Conservation (phyloP, 805 yeast species). For the Nakazawaea populi region DNA sequence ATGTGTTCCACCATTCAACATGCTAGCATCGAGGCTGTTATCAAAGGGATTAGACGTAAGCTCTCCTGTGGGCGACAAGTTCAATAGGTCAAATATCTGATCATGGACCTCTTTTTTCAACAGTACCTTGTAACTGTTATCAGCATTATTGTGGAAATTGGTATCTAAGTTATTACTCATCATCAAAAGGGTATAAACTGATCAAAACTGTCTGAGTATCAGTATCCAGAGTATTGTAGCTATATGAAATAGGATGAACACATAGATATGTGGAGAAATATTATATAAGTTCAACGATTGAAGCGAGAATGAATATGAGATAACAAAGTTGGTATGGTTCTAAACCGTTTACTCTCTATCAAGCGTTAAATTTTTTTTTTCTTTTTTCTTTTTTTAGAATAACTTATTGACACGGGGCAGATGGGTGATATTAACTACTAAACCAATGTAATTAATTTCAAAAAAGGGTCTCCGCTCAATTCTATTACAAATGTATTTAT, state of each 20-base stretch:
- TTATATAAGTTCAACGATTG: no score
- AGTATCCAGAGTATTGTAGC: neutral
- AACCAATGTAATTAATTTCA: neutral
- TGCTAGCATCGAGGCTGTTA: neutral
- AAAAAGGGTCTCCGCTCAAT: no score
- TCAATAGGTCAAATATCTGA: slow-evolving; percentile 3
- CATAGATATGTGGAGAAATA: neutral
- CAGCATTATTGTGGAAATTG: neutral
- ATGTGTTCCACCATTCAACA: neutral
- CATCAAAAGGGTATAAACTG: neutral
- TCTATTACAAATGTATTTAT: no score
- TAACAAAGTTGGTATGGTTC: no score
- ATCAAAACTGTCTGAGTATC: neutral
- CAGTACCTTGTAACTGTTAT: neutral
- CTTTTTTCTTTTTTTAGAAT: no score
- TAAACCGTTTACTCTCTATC: no score
- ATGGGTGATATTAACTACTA: neutral
- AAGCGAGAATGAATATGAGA: no score
- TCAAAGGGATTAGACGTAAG: neutral
- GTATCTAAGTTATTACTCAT: neutral
- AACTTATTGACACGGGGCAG: neutral
- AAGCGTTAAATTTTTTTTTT: no score
- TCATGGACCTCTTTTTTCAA: neutral
- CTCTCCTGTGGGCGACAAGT: slow-evolving; percentile 5
- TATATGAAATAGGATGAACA: neutral